A percentile compares a stretch with the other conserved stretches of the same genome.
Conservation (phyloP, 345 rosid genomes). For the Mallotus nudiflorus region DNA sequence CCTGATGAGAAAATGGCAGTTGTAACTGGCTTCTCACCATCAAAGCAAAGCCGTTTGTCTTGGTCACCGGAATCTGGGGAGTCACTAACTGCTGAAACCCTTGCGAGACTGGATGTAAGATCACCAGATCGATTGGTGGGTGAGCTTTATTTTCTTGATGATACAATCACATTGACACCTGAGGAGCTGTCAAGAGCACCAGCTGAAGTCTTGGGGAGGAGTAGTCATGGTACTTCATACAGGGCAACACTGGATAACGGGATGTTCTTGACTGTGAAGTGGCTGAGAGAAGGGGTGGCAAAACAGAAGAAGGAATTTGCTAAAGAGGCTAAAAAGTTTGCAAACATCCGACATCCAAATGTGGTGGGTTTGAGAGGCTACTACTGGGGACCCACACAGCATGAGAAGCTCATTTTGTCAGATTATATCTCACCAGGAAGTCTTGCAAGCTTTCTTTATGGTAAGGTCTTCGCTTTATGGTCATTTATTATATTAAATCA, state of each 20-base stretch:
- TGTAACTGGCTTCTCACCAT: conserved; percentile 80
- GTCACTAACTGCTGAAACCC: conserved; percentile 74
- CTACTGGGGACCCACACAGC: conserved; percentile 99
- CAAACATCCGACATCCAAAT: conserved; percentile 95
- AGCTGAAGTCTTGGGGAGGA: conserved; percentile 94
- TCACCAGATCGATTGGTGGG: conserved; percentile 92
- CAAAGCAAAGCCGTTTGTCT: conserved; percentile 70
- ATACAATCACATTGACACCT: conserved; percentile 77
- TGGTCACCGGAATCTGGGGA: conserved; percentile 98
- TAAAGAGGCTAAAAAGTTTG: conserved; percentile 95
- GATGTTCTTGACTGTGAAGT: conserved; percentile 81
- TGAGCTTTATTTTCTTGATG: conserved; percentile 91
- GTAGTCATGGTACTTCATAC: conserved; percentile 98
- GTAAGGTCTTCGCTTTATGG: conserved; percentile 41
- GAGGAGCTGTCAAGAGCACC: conserved; percentile 97
- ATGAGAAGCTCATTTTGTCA: conserved; percentile 95
- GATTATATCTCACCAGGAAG: conserved; percentile 94
- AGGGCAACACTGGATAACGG: conserved; percentile 91
- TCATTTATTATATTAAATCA: not conserved
- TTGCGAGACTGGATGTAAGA: conserved; percentile 80
- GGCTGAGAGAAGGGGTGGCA: conserved; percentile 98
- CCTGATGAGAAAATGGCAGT: conserved; percentile 73
- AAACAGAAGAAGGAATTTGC: conserved; percentile 93
- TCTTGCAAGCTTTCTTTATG: conserved; percentile 95
- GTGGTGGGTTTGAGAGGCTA: conserved; percentile 94